These are phyloP conservation scores for Penicillium thymicola DNA, from an alignment of 2,329 filamentous ascomycete genomes.

Conservation along the genomic window DNA sequence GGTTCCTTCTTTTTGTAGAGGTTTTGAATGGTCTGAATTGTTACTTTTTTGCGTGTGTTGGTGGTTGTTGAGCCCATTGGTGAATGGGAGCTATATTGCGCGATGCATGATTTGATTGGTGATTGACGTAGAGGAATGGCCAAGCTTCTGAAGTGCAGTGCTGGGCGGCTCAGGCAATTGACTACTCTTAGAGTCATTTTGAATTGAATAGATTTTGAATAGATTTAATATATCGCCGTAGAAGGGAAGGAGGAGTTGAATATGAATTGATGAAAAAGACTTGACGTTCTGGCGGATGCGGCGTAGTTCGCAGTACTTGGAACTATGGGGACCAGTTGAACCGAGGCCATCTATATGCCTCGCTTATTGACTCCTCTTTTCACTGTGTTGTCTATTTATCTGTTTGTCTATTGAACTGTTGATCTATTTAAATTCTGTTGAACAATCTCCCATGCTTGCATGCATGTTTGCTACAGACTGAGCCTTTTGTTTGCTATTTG, in stretches of 20 bases:
- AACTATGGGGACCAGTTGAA: neutral
- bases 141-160: neutral
- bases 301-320: slow-evolving; percentile 12
- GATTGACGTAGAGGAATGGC: neutral
- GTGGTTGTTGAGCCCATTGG: slow-evolving; percentile 49
- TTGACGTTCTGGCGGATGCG: slow-evolving; percentile 11
- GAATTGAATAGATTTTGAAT: neutral
- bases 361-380: neutral
- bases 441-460: too few species aligned
- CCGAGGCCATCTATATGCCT: slow-evolving; percentile 1
- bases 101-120: slow-evolving; percentile 14
- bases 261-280: neutral
- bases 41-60: slow-evolving; percentile 71
- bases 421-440: too few species aligned
- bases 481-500: too few species aligned
- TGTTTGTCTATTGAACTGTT: neutral
- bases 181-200: neutral
- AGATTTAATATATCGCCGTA: neutral
- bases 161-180: neutral
- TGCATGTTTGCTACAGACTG: too few species aligned
- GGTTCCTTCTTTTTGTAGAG: slow-evolving; percentile 77
- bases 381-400: neutral
- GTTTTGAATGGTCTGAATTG: slow-evolving; percentile 69
- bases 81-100: slow-evolving; percentile 72
- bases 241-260: neutral